phyloP scores from a whole-genome alignment of 1,284 basidiomycete genomes.

The Ceratobasidium theobromae region DNA sequence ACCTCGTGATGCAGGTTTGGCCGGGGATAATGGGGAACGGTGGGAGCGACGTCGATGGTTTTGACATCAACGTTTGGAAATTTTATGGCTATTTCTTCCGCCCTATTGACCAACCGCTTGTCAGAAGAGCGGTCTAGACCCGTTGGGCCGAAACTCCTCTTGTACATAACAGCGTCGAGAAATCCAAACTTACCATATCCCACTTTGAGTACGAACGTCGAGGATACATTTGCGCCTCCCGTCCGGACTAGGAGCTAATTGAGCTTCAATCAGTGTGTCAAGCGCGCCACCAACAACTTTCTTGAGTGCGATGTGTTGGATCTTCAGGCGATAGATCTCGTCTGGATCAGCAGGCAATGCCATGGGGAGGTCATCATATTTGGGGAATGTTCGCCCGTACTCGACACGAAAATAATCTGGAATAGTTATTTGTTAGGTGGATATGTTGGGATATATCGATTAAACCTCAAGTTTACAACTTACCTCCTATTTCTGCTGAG shows the following conservation, averaged over 20 bases:
- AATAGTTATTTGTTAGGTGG: neutral
- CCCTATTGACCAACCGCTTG: constrained; percentile 1
- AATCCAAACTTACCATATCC: constrained; percentile 30
- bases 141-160: neutral
- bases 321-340: constrained; percentile 26
- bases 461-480: neutral
- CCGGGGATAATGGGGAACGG: constrained; percentile 28
- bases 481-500: neutral
- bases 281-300: constrained; percentile 22
- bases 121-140: neutral
- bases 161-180: too few relatives aligned
- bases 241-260: neutral
- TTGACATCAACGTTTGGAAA: constrained; percentile 34
- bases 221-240: constrained; percentile 29
- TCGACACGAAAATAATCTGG: constrained; percentile 34
- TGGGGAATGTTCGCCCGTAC: constrained; percentile 31
- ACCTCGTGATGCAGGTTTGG: constrained; percentile 33
- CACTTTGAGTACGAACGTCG: constrained; percentile 32
- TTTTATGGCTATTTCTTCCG: constrained; percentile 33
- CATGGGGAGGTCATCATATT: constrained; percentile 30
- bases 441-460: too few relatives aligned
- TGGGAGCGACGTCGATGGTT: constrained; percentile 32
- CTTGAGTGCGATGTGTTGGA: constrained; percentile 31
- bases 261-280: neutral
- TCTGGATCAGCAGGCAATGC: constrained; percentile 27